These are phyloP conservation scores for Iris pallida DNA, from an alignment of 116 monocot genomes.

Conservation along the genomic window DNA sequence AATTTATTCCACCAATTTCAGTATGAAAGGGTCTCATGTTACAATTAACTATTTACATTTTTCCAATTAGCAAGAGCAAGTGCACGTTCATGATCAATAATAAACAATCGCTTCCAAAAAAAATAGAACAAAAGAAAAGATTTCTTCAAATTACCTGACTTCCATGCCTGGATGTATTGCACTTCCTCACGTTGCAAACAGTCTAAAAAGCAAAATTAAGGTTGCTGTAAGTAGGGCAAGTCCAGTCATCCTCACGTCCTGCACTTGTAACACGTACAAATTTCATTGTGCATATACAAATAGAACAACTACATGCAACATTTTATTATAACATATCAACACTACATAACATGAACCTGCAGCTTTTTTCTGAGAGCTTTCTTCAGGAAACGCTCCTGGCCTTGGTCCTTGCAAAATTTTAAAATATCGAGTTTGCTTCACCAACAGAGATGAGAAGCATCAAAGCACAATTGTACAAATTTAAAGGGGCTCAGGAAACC, in stretches of 20 bases:
- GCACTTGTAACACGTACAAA: constrained; percentile 12
- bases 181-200: constrained; percentile 97
- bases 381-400: constrained; percentile 54
- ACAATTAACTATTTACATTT: not conserved
- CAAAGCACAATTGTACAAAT: too few species aligned
- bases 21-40: constrained; percentile 84
- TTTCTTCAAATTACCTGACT: constrained; percentile 40
- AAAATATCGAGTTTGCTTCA: not conserved
- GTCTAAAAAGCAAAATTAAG: constrained; percentile 75
- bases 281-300: not conserved
- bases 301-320: not conserved
- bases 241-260: constrained; percentile 86
- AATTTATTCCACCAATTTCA: constrained; percentile 99
- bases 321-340: not conserved
- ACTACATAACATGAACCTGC: constrained; percentile 35
- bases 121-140: too few species aligned
- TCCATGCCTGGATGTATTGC: constrained; percentile 82
- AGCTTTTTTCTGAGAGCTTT: constrained; percentile 55
- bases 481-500: too few species aligned
- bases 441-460: too few species aligned
- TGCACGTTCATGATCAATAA: too few species aligned
- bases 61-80: too few species aligned
- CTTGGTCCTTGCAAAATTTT: constrained; percentile 42
- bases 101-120: too few species aligned
- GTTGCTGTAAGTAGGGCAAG: constrained; percentile 83